A percentile compares a stretch with the other conserved stretches of the same genome.
Conservation (phyloP, 2,329 filamentous ascomycete species). For the Beauveria varroae region DNA sequence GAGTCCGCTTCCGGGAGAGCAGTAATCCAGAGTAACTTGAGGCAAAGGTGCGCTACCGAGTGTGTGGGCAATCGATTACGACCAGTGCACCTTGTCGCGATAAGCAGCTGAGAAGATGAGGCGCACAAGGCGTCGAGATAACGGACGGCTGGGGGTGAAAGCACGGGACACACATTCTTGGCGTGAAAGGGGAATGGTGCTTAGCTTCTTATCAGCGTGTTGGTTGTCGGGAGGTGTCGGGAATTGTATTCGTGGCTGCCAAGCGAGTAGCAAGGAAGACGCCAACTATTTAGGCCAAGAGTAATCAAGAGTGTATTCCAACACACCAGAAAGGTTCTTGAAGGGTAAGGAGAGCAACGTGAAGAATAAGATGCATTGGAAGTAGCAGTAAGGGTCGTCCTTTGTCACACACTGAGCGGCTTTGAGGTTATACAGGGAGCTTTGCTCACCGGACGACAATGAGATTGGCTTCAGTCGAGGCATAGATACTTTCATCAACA, state of each 20-base stretch:
- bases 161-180: not conserved
- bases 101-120: slow-evolving; percentile 9
- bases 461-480: not conserved
- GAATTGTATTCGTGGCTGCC: not conserved
- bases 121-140: slow-evolving; percentile 2
- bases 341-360: too few relatives aligned
- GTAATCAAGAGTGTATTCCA: too few relatives aligned
- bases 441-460: not conserved
- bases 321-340: too few relatives aligned
- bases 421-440: not conserved
- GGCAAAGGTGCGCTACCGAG: not conserved
- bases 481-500: not conserved
- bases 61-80: slow-evolving; percentile 1
- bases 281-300: too few relatives aligned
- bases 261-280: not conserved
- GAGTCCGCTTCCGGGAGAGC: not conserved
- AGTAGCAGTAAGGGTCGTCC: too few relatives aligned
- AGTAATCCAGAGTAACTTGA: not conserved
- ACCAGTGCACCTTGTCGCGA: not conserved
- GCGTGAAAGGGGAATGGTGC: not conserved
- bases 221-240: slow-evolving; percentile 5
- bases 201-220: slow-evolving; percentile 5
- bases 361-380: too few relatives aligned
- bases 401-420: not conserved
- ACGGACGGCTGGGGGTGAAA: not conserved